Conservation (phyloP, 1,139 yeast species). For the Komagataea norvegica region DNA sequence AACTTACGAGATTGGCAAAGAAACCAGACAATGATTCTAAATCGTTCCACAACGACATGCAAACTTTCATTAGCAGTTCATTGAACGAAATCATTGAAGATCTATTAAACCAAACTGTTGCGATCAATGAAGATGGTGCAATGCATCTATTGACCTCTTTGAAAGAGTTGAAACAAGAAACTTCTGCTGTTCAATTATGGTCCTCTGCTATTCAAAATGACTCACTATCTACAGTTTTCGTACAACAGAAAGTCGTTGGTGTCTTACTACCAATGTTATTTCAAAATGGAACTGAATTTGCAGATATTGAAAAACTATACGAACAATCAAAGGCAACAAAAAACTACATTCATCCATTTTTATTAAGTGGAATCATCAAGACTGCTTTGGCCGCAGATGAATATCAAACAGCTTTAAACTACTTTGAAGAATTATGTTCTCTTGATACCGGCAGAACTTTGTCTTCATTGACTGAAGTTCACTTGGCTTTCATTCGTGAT, state of each 20-base stretch:
- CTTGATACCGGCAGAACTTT: constrained; percentile 30
- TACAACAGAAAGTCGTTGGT: constrained; percentile 60
- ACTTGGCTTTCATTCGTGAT: constrained; percentile 75
- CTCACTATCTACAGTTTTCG: constrained; percentile 27
- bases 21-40: constrained; percentile 52
- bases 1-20: constrained; percentile 44
- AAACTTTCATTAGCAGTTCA: constrained; percentile 40
- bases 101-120: constrained; percentile 38
- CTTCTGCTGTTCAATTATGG: constrained; percentile 54
- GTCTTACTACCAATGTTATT: constrained; percentile 66
- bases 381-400: constrained; percentile 51
- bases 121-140: constrained; percentile 47
- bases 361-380: constrained; percentile 56
- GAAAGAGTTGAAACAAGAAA: constrained; percentile 46
- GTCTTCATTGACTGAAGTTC: constrained; percentile 58
- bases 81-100: constrained; percentile 47
- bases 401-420: constrained; percentile 45
- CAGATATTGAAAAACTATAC: constrained; percentile 49
- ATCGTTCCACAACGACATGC: constrained; percentile 46
- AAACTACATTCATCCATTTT: constrained; percentile 39
- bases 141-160: constrained; percentile 56
- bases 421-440: constrained; percentile 43
- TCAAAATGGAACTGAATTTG: constrained; percentile 57
- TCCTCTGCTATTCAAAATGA: constrained; percentile 36
- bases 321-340: constrained; percentile 33